A percentile compares a stretch with the other conserved stretches of the same genome.
Evolutionary conservation across 2,329 filamentous ascomycete genomes (phyloP).

Genomic region (Colletotrichum sublineola): DNA sequence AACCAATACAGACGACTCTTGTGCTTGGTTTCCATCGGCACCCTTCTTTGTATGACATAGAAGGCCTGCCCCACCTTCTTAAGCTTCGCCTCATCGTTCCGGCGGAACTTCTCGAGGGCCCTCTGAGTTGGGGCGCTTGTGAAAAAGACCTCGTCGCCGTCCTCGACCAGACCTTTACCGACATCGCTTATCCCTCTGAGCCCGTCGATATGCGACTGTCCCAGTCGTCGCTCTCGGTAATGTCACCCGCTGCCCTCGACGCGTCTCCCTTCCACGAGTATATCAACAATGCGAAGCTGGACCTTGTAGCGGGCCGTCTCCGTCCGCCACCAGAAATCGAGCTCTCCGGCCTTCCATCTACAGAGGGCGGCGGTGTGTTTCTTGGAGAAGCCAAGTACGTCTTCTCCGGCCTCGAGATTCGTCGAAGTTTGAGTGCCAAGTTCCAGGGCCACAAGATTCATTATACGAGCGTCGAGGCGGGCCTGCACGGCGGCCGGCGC

Average conservation of each 20-base stretch:
- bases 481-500: conserved; percentile 64
- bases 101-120: conserved; percentile 33
- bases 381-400: conserved; percentile 44
- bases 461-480: conserved; percentile 67
- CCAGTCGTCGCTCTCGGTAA: conserved; percentile 52
- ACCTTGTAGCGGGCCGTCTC: conserved; percentile 58
- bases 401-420: conserved; percentile 67
- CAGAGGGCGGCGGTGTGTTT: conserved; percentile 6
- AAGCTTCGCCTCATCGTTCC: conserved; percentile 42
- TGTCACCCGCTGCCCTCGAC: conserved; percentile 42
- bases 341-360: conserved; percentile 29
- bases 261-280: conserved; percentile 57
- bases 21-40: conserved; percentile 58
- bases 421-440: conserved; percentile 58
- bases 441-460: conserved; percentile 61
- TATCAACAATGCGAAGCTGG: conserved; percentile 59
- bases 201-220: conserved; percentile 64
- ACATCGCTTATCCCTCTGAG: conserved; percentile 61
- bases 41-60: conserved; percentile 1
- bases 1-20: conserved; percentile 49
- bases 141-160: conserved; percentile 55
- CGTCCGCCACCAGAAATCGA: conserved; percentile 54
- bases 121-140: conserved; percentile 41
- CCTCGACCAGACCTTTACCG: conserved; percentile 52
- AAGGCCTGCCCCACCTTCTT: conserved; percentile 22